Base-by-base conservation (phyloP, 257 asterid species). In the Gentiana dahurica region DNA sequence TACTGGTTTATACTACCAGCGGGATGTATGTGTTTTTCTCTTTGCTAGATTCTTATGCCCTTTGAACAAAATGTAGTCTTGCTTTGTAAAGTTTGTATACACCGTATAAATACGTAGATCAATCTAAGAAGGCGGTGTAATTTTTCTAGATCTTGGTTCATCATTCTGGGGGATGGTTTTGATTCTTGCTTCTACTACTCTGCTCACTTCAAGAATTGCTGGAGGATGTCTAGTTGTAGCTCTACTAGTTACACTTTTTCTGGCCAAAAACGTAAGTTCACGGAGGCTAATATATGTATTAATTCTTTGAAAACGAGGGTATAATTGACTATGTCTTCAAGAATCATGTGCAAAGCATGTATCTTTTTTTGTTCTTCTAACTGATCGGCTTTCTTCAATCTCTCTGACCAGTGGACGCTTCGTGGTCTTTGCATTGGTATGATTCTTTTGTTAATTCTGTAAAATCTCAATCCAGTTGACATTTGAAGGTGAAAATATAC, bases 121-220 rank as follows among this genome's bases (percentile, higher is more conserved):
- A 66, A 54, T 60, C 50, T 6, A 36, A 61, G 32, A 12, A 36
- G 5, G 33, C 32, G 50, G 33, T 57, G 13, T 69, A 51, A 53
- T 49, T 68, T 65, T 34, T 61, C 49, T 64, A 74, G 80, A 75
- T 66, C 73, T 75, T 58, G 80, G 80, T 58, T 75, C 80, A n/a
- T 69, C 80, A 43, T 75, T 75, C 61, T 75, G 80, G 80, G 80
- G 80, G 50, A 75, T 75, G 80, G 66, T 75, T 56, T 53, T 75
- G 55, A 69, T 75, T 44, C 80, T 75, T 36, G 80, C 80, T 24
- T 75, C 80, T 48, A 75, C 80, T 36, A 68, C 61, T 50, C 80
- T 75, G 46, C 72, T 75, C 50, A 49, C 77, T 1, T 69, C 80
- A 60, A 75, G 77, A 65, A 68, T 75, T 60, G 80, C 80, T 33